Percentiles rank a stretch among this genome's conserved stretches.
These are phyloP conservation scores for Mrakiaceae sp. DNA, from an alignment of 1,284 basidiomycete genomes.

Conservation along the genomic window DNA sequence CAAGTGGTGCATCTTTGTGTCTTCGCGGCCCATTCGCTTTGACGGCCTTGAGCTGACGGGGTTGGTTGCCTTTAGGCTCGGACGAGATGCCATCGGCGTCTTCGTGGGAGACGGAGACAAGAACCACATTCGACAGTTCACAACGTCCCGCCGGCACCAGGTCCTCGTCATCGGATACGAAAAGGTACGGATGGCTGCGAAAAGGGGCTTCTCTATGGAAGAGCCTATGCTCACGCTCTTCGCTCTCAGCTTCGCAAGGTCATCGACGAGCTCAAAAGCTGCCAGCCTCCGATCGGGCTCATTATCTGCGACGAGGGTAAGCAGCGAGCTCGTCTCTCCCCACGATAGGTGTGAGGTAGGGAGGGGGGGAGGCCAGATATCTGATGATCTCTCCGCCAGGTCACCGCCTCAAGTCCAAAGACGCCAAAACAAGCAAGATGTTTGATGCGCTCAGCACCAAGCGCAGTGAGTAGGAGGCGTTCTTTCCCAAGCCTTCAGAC, in stretches of 20 bases:
- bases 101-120: conserved; percentile 71
- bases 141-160: conserved; percentile 58
- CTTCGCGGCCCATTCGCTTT: background rate
- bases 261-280: conserved; percentile 34
- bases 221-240: background rate
- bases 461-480: conserved; percentile 35
- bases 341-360: background rate
- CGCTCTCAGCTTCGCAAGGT: conserved; percentile 20
- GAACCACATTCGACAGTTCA: conserved; percentile 56
- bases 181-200: conserved; percentile 32
- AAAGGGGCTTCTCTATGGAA: background rate
- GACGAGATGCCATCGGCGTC: conserved; percentile 60
- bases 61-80: conserved; percentile 43
- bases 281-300: conserved; percentile 69
- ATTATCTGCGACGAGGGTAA: conserved; percentile 91
- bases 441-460: conserved; percentile 67
- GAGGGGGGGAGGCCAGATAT: background rate
- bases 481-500: background rate
- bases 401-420: conserved; percentile 79
- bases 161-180: conserved; percentile 96
- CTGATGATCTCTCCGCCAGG: conserved; percentile 39
- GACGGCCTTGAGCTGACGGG: background rate
- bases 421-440: conserved; percentile 83
- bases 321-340: conserved; percentile 10
- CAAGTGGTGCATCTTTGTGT: conserved; percentile 58